Base-by-base conservation (phyloP, 2,329 filamentous ascomycete species). In the Phyllachora maydis region DNA sequence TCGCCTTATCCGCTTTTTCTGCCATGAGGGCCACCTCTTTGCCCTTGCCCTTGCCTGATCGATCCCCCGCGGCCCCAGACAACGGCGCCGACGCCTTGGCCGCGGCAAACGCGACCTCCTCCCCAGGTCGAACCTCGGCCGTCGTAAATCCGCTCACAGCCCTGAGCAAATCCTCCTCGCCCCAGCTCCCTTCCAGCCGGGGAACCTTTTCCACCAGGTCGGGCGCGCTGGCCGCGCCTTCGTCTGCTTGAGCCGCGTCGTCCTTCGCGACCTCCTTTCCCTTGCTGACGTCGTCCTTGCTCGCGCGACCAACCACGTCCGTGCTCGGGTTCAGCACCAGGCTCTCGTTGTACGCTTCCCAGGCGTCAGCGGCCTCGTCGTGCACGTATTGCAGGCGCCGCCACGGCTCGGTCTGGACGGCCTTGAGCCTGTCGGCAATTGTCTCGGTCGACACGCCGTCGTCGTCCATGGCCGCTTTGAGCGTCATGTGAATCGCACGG, bases 391-490 rank as follows among this genome's bases (percentile, higher is more conserved):
- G 59, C 44, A 92, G 62, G 30, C 59, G 65, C 32, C 67, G 64
- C 88, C 88, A 98, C 27, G 59, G 54, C 43, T 98, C 85, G 24
- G 69, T 64, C 50, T 90, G 77, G 20, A 90, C 81, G 21, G 60
- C 52, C 35, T 74, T 67, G 32, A 95, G 63, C 15, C 81, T 67
- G 39, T 75, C 62, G 30, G 64, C 71, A 55, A 75, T 88, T 17
- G 69, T 83, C 34, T 76, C 65, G 13, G 65, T 68, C n/a, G n/a
- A n/a, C 8, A 66, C 57, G 26, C 66, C 55, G 11, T 61, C 54
- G 9, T 61, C 54, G 24, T 74, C 72, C 26, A 69, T 68, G 35
- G 75, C 68, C 18, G 70, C 69, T 54, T 90, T 91, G 40, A 90
- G 71, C 15, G 78, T 79, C 54, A 91, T 78, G 46, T 88, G 75